Percentiles rank a stretch among this genome's conserved stretches.
Conservation (phyloP, 2,329 filamentous ascomycete species). For the Cladosporium sp. region DNA sequence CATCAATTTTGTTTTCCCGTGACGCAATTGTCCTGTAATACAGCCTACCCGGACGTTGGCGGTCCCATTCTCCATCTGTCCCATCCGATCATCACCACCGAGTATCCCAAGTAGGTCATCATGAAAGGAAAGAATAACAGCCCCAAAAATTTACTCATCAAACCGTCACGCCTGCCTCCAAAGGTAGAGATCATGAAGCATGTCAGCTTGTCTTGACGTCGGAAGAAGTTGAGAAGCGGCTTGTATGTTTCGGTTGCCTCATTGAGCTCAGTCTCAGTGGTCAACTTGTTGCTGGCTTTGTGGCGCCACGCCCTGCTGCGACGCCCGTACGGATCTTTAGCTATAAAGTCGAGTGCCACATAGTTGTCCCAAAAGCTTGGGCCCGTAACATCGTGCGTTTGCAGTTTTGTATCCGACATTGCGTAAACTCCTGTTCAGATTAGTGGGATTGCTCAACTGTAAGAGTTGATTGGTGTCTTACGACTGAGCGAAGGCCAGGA, state of each 20-base stretch:
- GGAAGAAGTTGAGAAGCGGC: neutral
- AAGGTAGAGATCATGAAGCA: neutral
- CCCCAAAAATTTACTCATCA: neutral
- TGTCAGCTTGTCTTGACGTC: neutral
- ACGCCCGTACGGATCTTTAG: neutral
- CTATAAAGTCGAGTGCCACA: too few species aligned
- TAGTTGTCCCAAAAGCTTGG: too few species aligned
- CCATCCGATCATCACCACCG: neutral
- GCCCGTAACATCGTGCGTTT: too few species aligned
- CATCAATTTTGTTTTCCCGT: too few species aligned
- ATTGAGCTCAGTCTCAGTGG: neutral
- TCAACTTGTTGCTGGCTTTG: neutral
- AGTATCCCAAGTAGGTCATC: neutral
- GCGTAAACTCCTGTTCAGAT: too few species aligned
- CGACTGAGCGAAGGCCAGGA: too few species aligned
- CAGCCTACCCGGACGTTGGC: neutral
- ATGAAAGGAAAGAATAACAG: neutral
- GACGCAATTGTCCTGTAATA: neutral
- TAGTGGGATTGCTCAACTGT: too few species aligned
- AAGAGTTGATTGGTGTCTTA: too few species aligned
- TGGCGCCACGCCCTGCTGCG: neutral
- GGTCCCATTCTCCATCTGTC: neutral
- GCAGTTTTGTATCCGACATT: too few species aligned
- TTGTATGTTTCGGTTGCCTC: neutral
- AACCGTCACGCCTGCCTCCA: neutral